Percentiles rank a stretch among this genome's conserved stretches.
phyloP scores from a whole-genome alignment of 192 early-diverging fungal genomes.

The Backusella tarrabulga region DNA sequence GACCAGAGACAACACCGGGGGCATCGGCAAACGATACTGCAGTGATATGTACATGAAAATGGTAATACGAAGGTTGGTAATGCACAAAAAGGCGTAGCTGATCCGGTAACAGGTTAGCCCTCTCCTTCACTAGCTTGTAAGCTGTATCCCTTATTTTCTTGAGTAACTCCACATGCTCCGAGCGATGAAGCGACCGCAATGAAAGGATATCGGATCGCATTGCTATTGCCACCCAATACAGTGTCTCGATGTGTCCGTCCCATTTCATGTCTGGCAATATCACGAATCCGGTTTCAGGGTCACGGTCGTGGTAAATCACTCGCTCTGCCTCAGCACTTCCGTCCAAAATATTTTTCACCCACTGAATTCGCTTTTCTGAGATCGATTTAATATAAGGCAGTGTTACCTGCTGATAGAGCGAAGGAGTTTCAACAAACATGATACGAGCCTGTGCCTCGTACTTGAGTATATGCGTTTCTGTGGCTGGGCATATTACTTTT shows the following conservation, averaged over 20 bases:
- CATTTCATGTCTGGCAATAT: constrained; percentile 83
- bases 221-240: constrained; percentile 69
- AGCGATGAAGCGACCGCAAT: constrained; percentile 55
- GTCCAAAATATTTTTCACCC: constrained; percentile 78
- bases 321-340: constrained; percentile 63
- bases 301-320: constrained; percentile 59
- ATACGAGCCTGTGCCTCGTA: constrained; percentile 60
- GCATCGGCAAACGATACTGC: constrained; percentile 55
- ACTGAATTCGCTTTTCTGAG: constrained; percentile 60
- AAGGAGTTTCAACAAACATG: constrained; percentile 64
- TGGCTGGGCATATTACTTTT: constrained; percentile 63
- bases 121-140: constrained; percentile 38
- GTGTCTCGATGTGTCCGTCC: constrained; percentile 60
- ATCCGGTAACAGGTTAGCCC: constrained; percentile 50
- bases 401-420: constrained; percentile 51
- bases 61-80: constrained; percentile 84
- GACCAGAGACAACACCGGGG: constrained; percentile 56
- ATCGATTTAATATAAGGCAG: constrained; percentile 62
- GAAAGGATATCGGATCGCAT: constrained; percentile 55
- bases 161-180: constrained; percentile 59
- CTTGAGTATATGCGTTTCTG: constrained; percentile 69
- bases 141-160: constrained; percentile 58
- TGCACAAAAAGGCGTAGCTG: constrained; percentile 72
- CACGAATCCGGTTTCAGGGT: constrained; percentile 65
- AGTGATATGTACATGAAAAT: constrained; percentile 79